Conservation (phyloP, 2,329 filamentous ascomycete species). For the Lachnellula subtilissima region DNA sequence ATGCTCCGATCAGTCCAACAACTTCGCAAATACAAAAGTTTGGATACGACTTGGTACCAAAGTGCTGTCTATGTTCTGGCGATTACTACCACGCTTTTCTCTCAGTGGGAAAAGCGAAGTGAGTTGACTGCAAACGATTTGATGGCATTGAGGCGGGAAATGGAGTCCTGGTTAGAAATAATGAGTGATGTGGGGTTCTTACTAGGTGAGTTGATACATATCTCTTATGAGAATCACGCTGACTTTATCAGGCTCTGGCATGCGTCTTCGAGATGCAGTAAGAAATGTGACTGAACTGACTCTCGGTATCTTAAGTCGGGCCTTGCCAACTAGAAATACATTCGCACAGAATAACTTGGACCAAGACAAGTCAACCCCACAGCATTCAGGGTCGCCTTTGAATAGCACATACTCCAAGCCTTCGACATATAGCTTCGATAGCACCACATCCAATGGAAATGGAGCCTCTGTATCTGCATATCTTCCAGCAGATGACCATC, state of each 20-base stretch:
- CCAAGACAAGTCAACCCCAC: constrained; percentile 7
- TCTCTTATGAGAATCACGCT: constrained; percentile 3
- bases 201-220: constrained; percentile 50
- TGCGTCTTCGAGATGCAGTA: constrained; percentile 44
- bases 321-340: constrained; percentile 37
- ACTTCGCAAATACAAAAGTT: constrained; percentile 58
- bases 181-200: constrained; percentile 61
- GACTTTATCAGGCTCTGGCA: constrained; percentile 38
- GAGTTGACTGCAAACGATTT: constrained; percentile 55
- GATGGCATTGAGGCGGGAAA: constrained; percentile 57
- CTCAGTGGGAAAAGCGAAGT: constrained; percentile 62
- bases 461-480: constrained; percentile 12
- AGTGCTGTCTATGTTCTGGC: constrained; percentile 67
- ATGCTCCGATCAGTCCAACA: constrained; percentile 57
- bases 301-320: constrained; percentile 41
- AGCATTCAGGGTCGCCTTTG: neutral
- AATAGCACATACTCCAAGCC: constrained; percentile 2
- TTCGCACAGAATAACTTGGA: neutral
- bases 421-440: constrained; percentile 11
- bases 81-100: constrained; percentile 67
- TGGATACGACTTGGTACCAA: constrained; percentile 77
- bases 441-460: constrained; percentile 9
- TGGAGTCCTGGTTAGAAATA: constrained; percentile 64
- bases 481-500: constrained; percentile 14
- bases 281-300: constrained; percentile 44